These are phyloP conservation scores for Auricularia sp. DNA, from an alignment of 768 basidiomycete genomes.

Conservation along the genomic window DNA sequence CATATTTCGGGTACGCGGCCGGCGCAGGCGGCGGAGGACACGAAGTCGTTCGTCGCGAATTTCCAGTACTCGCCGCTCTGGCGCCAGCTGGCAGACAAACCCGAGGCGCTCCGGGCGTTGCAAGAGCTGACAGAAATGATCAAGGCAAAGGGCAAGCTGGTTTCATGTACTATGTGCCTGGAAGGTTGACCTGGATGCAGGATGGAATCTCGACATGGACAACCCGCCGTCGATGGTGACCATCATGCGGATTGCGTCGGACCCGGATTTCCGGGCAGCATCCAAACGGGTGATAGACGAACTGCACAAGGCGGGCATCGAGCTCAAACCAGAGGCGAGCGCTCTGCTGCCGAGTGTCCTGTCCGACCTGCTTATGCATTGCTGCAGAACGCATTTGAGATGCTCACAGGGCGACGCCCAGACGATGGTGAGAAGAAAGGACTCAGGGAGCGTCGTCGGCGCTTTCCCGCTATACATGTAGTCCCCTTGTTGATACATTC, in stretches of 20 bases:
- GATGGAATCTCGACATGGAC: conserved; percentile 36
- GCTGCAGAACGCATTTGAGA: conserved; percentile 38
- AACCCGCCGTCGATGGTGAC: conserved; percentile 39
- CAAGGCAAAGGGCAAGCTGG: conserved; percentile 36
- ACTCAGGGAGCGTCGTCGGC: neutral
- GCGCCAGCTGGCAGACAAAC: conserved; percentile 39
- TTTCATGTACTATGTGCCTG: neutral
- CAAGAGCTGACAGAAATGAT: conserved; percentile 35
- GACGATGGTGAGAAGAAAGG: neutral
- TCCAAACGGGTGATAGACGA: conserved; percentile 38
- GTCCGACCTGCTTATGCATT: neutral
- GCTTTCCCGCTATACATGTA: neutral
- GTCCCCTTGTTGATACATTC: no score
- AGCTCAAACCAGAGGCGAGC: conserved; percentile 44
- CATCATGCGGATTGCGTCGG: conserved; percentile 45
- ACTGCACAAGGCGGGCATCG: conserved; percentile 50
- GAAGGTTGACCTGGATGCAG: conserved; percentile 21
- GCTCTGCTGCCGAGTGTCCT: neutral
- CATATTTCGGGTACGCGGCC: neutral
- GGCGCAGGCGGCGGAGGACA: conserved; percentile 23
- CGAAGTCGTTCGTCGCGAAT: conserved; percentile 27
- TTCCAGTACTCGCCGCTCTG: conserved; percentile 38
- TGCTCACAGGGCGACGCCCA: conserved; percentile 27
- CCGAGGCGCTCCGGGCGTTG: conserved; percentile 41
- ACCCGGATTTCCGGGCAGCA: conserved; percentile 42